Base-by-base conservation (phyloP, 176 grass and related monocot species). In the Eleusine coracana region DNA sequence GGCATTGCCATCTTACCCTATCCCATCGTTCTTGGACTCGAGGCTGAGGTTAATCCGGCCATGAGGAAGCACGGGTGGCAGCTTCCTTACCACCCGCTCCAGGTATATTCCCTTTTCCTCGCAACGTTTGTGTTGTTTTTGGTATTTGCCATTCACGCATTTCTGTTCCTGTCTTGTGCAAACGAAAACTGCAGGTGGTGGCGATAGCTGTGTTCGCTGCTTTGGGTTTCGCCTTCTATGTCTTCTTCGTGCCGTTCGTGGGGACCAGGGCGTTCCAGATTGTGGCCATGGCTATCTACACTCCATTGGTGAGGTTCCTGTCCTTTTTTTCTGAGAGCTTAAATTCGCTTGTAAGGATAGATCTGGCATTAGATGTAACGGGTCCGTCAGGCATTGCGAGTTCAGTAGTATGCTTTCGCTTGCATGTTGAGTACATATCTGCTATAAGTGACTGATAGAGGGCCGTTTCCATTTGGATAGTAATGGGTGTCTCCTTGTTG, bases 51-150 rank as follows among this genome's bases (percentile, higher is more conserved):
- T 61, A 20, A 59, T 80, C 59, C 58, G 44, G 64, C 64, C 79
- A 98, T 98, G 96, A 98, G 96, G 93, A 98, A 93, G 80, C 91
- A 98, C 86, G 96, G 96, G 12, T 98, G 96, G 96, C 88, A 98
- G 85, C 91, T 98, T 37, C 96, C 96, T 13, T 98, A 98, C 89
- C 93, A 98, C 84, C 96, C 96, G 66, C 89, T 98, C 42, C 96
- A 97, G 91, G 94, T 86, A 74, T 56, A 28, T 23, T 56, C 31
- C 65, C 2, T 37, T 82, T 34, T 38, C 56, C 23, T 6, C 56
- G 25, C 25, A 20, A 25, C 72, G 67, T 81, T 82, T 20, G 51
- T 58, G 48, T n/a, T 78, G 29, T 23, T 83, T 49, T 75, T 17
- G 11, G 25, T 41, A 40, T 71, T 18, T 41, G 46, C 7, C 29